These are phyloP conservation scores for Diaporthe sp. DNA, from an alignment of 2,329 filamentous ascomycete genomes.

Conservation along the genomic window DNA sequence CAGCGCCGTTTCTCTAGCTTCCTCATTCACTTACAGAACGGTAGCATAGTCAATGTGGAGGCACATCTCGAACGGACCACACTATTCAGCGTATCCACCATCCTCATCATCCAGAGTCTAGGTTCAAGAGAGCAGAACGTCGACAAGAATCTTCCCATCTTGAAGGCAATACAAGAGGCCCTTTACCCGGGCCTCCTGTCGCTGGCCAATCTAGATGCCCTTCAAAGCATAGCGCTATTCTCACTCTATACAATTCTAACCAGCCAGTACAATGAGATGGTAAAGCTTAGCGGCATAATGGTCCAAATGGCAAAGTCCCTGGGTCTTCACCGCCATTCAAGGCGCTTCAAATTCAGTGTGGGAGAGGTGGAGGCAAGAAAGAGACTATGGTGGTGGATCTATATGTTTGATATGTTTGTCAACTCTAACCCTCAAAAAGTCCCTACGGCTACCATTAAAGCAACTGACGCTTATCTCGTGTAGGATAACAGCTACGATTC, in stretches of 20 bases:
- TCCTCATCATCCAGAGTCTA: conserved; percentile 8
- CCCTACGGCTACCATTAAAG: too few species aligned
- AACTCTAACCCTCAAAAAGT: neutral
- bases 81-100: neutral
- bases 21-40: neutral
- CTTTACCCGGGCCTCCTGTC: neutral
- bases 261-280: conserved; percentile 25
- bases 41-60: neutral
- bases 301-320: conserved; percentile 28
- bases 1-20: neutral
- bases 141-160: neutral
- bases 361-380: conserved; percentile 20
- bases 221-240: conserved; percentile 16
- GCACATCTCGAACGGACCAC: neutral
- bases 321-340: conserved; percentile 32
- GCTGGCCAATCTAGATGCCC: conserved; percentile 25
- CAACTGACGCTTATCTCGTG: neutral
- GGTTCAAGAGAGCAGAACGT: neutral
- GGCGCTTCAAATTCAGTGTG: conserved; percentile 25
- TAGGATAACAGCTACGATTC: conserved; percentile 22
- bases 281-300: conserved; percentile 22
- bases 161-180: neutral
- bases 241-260: conserved; percentile 5
- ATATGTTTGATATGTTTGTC: conserved; percentile 29
- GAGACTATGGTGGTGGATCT: conserved; percentile 35